Evolutionary conservation across 129 eudicot genomes (phyloP).

Genomic region (Mikania micrantha): DNA sequence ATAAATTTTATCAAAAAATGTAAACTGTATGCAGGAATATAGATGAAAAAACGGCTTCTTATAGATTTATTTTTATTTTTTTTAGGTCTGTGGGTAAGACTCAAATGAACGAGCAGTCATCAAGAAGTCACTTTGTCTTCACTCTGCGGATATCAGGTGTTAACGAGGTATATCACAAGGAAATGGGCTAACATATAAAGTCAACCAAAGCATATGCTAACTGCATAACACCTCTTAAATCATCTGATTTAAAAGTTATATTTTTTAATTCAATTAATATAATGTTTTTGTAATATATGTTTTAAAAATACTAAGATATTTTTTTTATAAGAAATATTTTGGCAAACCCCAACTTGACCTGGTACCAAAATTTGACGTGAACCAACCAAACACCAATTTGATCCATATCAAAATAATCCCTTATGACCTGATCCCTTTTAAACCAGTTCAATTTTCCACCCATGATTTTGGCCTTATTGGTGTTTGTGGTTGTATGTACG

Average conservation of each 20-base stretch:
- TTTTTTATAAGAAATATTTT: background rate
- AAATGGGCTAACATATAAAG: background rate
- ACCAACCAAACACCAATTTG: background rate
- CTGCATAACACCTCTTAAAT: background rate
- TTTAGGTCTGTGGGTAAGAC: slow-evolving; percentile 96
- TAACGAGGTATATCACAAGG: slow-evolving; percentile 54
- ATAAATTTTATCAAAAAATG: background rate
- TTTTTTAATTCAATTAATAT: background rate
- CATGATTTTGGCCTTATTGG: background rate
- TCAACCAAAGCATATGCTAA: background rate
- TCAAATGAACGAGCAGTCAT: slow-evolving; percentile 96
- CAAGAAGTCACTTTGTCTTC: slow-evolving; percentile 98
- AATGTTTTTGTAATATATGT: background rate
- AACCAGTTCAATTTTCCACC: background rate
- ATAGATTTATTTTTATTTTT: background rate
- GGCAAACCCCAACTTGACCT: background rate
- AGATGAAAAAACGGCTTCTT: background rate
- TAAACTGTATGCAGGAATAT: background rate
- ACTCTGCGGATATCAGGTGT: slow-evolving; percentile 79
- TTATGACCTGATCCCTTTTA: background rate
- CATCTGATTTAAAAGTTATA: background rate
- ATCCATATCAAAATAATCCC: background rate
- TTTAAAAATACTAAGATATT: background rate
- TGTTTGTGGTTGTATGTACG: background rate
- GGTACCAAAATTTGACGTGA: background rate